Conservation (phyloP, 257 asterid genomes). For the Anisodus acutangulus region DNA sequence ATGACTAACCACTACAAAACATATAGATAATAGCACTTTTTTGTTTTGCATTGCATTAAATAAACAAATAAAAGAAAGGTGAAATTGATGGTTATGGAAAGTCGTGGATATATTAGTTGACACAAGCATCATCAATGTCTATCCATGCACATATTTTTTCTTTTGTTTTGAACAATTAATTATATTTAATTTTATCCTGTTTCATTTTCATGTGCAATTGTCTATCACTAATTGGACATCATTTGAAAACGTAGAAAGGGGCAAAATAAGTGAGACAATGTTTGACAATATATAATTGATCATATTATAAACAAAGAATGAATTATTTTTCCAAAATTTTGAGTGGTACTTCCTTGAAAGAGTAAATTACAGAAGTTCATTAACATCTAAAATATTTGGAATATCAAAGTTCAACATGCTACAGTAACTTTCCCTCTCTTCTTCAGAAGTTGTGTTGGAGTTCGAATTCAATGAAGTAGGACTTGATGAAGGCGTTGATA, state of each 20-base stretch:
- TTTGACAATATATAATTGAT: background rate
- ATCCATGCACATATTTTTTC: background rate
- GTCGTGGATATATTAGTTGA: constrained; percentile 2
- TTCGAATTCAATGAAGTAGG: constrained; percentile 56
- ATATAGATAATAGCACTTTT: background rate
- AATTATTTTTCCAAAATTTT: background rate
- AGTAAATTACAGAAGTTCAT: constrained; percentile 51
- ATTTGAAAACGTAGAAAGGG: background rate
- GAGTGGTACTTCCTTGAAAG: background rate
- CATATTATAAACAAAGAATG: background rate
- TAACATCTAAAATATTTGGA: constrained; percentile 49
- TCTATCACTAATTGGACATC: background rate
- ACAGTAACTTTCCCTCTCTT: constrained; percentile 67
- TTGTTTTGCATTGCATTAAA: background rate
- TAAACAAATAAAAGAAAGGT: background rate
- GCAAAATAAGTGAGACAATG: background rate
- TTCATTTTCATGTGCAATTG: constrained; percentile 1
- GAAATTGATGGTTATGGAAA: background rate
- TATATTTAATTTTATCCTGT: background rate
- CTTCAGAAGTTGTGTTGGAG: constrained; percentile 49
- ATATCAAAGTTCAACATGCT: constrained; percentile 62
- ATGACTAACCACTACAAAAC: background rate
- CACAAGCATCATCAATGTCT: background rate
- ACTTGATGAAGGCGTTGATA: constrained; percentile 71
- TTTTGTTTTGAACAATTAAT: background rate